phyloP scores from a whole-genome alignment of 2,329 filamentous ascomycete genomes.

The Apiospora aurea region DNA sequence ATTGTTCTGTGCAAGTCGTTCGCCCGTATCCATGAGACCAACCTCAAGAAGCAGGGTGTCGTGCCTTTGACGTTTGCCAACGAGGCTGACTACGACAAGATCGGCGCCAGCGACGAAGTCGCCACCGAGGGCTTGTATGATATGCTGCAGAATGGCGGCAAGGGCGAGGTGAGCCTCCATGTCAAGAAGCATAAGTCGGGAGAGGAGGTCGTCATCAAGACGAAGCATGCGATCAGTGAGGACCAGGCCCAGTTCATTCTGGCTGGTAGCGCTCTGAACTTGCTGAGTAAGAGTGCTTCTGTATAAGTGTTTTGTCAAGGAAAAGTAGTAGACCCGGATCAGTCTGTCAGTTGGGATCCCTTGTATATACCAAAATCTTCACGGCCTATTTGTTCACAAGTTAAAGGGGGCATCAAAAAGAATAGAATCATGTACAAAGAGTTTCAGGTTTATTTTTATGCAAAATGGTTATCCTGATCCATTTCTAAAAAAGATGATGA shows the following conservation, averaged over 20 bases:
- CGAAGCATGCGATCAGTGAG: slow-evolving; percentile 86
- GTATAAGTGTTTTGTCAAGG: neutral
- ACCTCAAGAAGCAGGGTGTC: slow-evolving; percentile 96
- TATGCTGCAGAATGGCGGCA: slow-evolving; percentile 78
- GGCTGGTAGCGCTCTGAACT: slow-evolving; percentile 90
- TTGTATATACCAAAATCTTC: slow-evolving; percentile 7
- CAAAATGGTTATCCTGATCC: slow-evolving; percentile 17
- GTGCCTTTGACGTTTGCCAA: slow-evolving; percentile 91
- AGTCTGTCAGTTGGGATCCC: neutral
- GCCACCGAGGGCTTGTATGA: slow-evolving; percentile 84
- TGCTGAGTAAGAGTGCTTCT: slow-evolving; percentile 64
- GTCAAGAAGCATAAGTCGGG: slow-evolving; percentile 69
- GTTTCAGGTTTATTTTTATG: slow-evolving; percentile 19
- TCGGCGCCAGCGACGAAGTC: slow-evolving; percentile 84
- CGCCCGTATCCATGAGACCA: slow-evolving; percentile 93
- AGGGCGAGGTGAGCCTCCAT: slow-evolving; percentile 75
- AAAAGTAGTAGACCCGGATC: neutral
- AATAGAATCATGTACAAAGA: slow-evolving; percentile 9
- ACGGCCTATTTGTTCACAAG: neutral
- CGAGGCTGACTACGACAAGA: slow-evolving; percentile 85
- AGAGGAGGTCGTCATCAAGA: slow-evolving; percentile 72
- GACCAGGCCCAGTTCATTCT: slow-evolving; percentile 94
- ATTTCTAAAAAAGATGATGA: slow-evolving; percentile 3
- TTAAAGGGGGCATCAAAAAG: neutral
- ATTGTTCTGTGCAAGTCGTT: slow-evolving; percentile 88